phyloP scores from a whole-genome alignment of 805 yeast species.

The Starmerella gropengiesseri region DNA sequence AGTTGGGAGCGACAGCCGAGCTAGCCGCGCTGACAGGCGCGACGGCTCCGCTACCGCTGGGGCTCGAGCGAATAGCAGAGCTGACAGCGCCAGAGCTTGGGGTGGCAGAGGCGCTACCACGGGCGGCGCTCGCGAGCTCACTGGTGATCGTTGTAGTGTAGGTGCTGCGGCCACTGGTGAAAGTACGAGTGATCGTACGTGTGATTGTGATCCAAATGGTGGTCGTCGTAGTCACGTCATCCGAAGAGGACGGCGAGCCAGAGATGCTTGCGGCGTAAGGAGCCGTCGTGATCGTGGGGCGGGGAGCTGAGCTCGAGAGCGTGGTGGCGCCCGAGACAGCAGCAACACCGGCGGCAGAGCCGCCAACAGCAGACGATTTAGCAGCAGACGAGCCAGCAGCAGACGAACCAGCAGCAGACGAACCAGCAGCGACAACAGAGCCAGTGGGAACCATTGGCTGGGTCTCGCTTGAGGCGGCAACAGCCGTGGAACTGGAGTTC shows the following conservation, averaged over 20 bases:
- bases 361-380: neutral
- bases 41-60: neutral
- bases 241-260: constrained; percentile 8
- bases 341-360: constrained; percentile 1
- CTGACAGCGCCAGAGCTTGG: constrained; percentile 2
- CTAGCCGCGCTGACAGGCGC: constrained; percentile 1
- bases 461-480: neutral
- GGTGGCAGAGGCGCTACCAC: neutral
- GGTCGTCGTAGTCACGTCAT: constrained; percentile 18
- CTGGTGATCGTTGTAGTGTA: constrained; percentile 9
- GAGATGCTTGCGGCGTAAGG: neutral
- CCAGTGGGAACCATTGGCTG: neutral
- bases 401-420: neutral
- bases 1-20: constrained; percentile 4
- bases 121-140: constrained; percentile 3
- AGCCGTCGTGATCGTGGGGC: constrained; percentile 9
- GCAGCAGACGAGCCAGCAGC: no score
- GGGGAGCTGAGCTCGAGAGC: constrained; percentile 2
- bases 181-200: constrained; percentile 15
- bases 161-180: constrained; percentile 6
- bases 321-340: neutral
- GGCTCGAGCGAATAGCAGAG: neutral
- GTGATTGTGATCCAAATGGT: constrained; percentile 18
- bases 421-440: neutral
- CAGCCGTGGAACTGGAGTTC: neutral